Conservation (phyloP, 73 alveolate species). For the Tetrahymena borealis region DNA sequence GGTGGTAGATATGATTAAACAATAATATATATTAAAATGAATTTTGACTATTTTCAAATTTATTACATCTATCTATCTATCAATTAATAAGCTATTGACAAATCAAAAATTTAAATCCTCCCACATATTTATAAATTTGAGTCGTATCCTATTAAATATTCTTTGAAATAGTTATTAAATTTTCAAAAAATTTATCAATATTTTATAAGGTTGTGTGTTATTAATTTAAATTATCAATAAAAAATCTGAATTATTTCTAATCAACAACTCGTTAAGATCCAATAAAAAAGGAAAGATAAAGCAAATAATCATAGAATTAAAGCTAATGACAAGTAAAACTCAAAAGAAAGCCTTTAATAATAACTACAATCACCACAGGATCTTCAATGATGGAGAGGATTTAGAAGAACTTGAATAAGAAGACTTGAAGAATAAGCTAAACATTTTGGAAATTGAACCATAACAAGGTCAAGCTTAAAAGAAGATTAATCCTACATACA, state of each 20-base stretch:
- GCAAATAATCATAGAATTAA: neutral
- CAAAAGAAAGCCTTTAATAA: neutral
- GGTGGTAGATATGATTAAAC: too few species aligned
- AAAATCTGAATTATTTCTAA: neutral
- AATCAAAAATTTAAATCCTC: neutral
- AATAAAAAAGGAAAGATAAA: neutral
- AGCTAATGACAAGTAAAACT: neutral
- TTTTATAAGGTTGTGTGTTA: neutral
- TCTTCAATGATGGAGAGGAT: neutral
- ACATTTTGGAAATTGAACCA: neutral
- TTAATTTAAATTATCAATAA: neutral
- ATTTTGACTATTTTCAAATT: too few species aligned
- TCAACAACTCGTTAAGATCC: neutral
- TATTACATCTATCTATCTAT: too few species aligned
- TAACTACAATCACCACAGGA: neutral
- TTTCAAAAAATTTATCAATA: neutral
- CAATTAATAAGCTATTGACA: too few species aligned
- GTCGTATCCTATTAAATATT: neutral
- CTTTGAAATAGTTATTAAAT: neutral
- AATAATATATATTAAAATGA: too few species aligned
- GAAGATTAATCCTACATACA: neutral
- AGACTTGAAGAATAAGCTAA: neutral
- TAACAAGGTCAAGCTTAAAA: neutral
- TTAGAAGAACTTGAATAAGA: neutral
- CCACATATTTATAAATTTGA: neutral